Conservation (phyloP, 495 filamentous ascomycete species). For the Rhypophila decipiens region DNA sequence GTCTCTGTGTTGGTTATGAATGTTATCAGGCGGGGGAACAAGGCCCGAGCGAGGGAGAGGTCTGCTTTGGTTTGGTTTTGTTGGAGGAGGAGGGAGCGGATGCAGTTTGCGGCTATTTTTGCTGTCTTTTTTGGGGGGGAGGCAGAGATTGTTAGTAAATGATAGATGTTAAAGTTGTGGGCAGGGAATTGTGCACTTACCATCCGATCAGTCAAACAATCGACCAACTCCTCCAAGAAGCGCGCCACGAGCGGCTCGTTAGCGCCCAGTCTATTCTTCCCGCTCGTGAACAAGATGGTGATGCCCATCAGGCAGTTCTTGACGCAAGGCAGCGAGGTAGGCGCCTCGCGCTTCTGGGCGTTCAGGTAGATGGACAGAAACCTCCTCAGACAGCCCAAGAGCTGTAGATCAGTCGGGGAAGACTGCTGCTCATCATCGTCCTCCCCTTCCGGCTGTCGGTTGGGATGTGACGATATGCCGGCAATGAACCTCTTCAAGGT, state of each 20-base stretch:
- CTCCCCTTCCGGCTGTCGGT: too few species aligned
- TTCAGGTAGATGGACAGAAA: constrained; percentile 75
- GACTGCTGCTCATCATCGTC: too few species aligned
- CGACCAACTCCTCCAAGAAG: constrained; percentile 70
- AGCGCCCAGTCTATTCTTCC: constrained; percentile 62
- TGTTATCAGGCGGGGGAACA: constrained; percentile 68
- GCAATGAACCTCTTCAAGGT: constrained; percentile 87
- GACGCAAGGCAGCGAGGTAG: constrained; percentile 77
- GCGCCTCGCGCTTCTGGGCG: constrained; percentile 75
- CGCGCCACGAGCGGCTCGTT: constrained; percentile 62
- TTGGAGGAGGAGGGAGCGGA: constrained; percentile 69
- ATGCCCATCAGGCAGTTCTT: constrained; percentile 86
- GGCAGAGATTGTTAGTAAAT: background rate
- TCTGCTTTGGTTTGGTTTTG: constrained; percentile 56
- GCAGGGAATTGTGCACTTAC: too few species aligned
- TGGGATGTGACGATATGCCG: constrained; percentile 63
- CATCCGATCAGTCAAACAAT: constrained; percentile 75
- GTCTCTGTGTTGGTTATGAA: constrained; percentile 63
- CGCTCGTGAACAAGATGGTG: constrained; percentile 82
- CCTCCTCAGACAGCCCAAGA: constrained; percentile 66
- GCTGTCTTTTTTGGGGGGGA: constrained; percentile 48
- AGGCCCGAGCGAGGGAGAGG: constrained; percentile 62
- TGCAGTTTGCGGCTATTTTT: constrained; percentile 82
- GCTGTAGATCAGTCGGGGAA: constrained; percentile 40
- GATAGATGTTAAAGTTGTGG: background rate